These are phyloP conservation scores for Hortiboletus campestris DNA, from an alignment of 768 basidiomycete genomes.

Conservation along the genomic window DNA sequence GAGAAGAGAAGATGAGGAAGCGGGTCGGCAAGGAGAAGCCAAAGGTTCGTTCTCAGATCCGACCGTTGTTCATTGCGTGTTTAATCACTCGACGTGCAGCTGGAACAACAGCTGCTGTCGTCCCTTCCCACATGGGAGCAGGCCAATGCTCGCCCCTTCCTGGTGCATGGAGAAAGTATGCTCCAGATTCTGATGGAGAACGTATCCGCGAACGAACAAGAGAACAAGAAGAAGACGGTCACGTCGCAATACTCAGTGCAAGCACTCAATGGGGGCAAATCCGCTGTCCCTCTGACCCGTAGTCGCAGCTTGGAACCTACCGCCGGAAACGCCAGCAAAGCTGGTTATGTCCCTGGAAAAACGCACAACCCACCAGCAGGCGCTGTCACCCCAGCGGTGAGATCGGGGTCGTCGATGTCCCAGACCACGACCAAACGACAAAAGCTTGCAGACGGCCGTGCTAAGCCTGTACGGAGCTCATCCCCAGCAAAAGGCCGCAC, in stretches of 20 bases:
- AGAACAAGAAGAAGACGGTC: constrained; percentile 62
- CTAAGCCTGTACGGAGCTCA: constrained; percentile 18
- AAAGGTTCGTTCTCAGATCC: constrained; percentile 47
- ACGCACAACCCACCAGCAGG: constrained; percentile 25
- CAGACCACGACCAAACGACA: constrained; percentile 61
- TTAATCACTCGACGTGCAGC: constrained; percentile 51
- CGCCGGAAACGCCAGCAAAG: constrained; percentile 9
- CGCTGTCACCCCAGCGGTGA: constrained; percentile 61
- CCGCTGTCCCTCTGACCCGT: constrained; percentile 18
- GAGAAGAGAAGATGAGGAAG: constrained; percentile 98
- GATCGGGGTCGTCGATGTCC: constrained; percentile 41
- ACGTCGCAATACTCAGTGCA: constrained; percentile 35
- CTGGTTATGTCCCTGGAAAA: constrained; percentile 32
- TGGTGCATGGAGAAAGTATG: constrained; percentile 82
- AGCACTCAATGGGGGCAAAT: constrained; percentile 22
- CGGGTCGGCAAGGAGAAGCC: constrained; percentile 91
- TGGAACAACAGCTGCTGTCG: constrained; percentile 82
- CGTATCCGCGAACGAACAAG: constrained; percentile 71
- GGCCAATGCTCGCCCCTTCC: constrained; percentile 67
- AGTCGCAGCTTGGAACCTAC: constrained; percentile 31
- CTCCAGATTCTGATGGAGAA: constrained; percentile 74
- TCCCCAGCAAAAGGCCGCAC: constrained; percentile 31
- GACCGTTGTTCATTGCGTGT: neutral
- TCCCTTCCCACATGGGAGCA: constrained; percentile 88
- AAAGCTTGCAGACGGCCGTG: constrained; percentile 45